Evolutionary conservation across 495 filamentous ascomycete species (phyloP), one percentile per base, ranked within the genome.

Genomic region (Achaetomiella virescens): DNA sequence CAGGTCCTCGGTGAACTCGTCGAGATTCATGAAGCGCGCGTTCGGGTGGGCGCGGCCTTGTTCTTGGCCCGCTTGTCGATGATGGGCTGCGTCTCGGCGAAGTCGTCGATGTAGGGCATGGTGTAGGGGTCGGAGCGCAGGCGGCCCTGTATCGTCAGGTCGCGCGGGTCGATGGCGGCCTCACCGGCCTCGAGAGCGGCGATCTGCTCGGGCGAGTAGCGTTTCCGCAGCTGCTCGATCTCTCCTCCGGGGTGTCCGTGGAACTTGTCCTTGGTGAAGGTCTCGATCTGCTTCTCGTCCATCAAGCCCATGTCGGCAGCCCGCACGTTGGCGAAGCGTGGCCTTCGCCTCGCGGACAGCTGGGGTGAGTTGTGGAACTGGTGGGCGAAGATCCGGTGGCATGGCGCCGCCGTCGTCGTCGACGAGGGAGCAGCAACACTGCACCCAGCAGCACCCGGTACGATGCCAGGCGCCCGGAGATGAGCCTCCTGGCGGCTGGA

Each of bases 101-200:
- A 85, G 75, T 98, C 93, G 72, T 95, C 90, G 54, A 92, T 65
- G 75, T 98, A 98, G 22, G 75, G 70, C 44, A 93, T 72, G 21
- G 72, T 70, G 75, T 87, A 86, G 10, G 84, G 79, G 68, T 97
- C 93, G 40, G 67, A 70, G 44, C 87, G 84, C 45, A 86, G 65
- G 3, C 78, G 75, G 48, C 84, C 85, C 69, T 91, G 86, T 36
- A 83, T 78, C 8, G 82, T 80, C 65, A 97, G 70, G 70, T 98
- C 90, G 55, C 80, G 72, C 15, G 85, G 81, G 70, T 89, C 81
- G 70, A 98, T 87, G 54, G 88, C 83, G 10, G 79, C 77, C 71
- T 98, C 93, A 56, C 87, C 93, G 49, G 87, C 90, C 71, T 90
- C 78, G 70, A 98, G 84, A 43, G 90, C 88, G n/a, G 75, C 77